Conservation (phyloP, 176 grass and related monocot genomes). For the Oryza glaberrima region DNA sequence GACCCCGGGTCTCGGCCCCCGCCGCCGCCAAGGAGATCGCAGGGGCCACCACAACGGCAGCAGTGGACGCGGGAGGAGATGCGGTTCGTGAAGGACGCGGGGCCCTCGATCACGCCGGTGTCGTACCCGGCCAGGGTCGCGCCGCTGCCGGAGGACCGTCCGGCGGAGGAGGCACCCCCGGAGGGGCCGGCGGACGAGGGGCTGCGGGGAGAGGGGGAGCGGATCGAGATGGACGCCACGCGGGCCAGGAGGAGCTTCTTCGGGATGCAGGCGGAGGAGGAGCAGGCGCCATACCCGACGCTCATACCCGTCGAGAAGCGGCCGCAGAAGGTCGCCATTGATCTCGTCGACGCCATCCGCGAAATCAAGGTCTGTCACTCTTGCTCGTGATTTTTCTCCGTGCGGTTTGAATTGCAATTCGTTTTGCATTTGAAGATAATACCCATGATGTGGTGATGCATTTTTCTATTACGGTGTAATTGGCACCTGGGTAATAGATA, state of each 20-base stretch:
- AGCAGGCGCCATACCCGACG: slow-evolving; percentile 71
- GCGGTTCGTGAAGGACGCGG: slow-evolving; percentile 69
- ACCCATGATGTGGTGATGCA: not conserved
- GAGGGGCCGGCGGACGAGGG: slow-evolving; percentile 33
- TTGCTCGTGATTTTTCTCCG: slow-evolving; percentile 26
- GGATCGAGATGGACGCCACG: slow-evolving; percentile 52
- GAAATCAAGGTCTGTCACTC: slow-evolving; percentile 65
- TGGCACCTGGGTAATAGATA: not conserved
- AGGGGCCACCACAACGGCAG: slow-evolving; percentile 27
- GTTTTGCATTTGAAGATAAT: not conserved
- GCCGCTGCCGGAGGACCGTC: slow-evolving; percentile 69
- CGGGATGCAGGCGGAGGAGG: slow-evolving; percentile 58
- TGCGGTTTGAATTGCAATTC: not conserved
- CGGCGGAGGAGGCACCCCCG: not conserved
- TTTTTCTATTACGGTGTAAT: not conserved
- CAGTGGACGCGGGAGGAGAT: slow-evolving; percentile 67
- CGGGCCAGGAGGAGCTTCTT: slow-evolving; percentile 52
- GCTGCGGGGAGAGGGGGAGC: slow-evolving; percentile 55
- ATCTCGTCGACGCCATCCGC: slow-evolving; percentile 82
- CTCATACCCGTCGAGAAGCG: slow-evolving; percentile 65
- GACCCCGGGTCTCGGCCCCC: not conserved
- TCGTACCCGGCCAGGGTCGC: slow-evolving; percentile 75
- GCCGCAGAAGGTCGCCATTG: slow-evolving; percentile 72
- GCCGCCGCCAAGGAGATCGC: not conserved
- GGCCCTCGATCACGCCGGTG: slow-evolving; percentile 63